Evolutionary conservation across 495 filamentous ascomycete species (phyloP), one percentile per base, ranked within the genome.

Genomic region (Lasiosphaeria hispida): DNA sequence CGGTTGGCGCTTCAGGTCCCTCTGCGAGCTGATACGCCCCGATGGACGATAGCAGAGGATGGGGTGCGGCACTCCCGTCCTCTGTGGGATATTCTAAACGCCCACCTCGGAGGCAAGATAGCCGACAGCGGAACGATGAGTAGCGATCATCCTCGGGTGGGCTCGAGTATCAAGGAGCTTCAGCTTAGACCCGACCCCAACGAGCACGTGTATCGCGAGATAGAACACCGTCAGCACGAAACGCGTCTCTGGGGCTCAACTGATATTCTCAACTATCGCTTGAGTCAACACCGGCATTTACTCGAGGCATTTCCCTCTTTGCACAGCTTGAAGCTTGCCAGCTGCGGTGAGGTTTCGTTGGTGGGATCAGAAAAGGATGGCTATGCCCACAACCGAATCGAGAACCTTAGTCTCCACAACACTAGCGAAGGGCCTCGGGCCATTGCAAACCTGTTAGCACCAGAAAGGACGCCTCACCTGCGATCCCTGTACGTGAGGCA

Each of bases 141-240:
- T 5, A 30, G 23, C 23, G 23, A 30, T 30, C 23, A 30, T 5
- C 2, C 23, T 30, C 23, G 23, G 23, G 23, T 30, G 23, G 23
- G 23, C 23, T 30, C 23, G 23, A 6, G n/a, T 19, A 10, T 49
- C 23, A 34, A 37, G 15, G n/a, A 33, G 47, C 47, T 36, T 0
- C 47, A 49, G 23, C 47, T 36, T 2, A 49, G 47, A 10, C 45
- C 47, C 33, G 47, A 49, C 47, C 47, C 47, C 10, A 36, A 49
- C 10, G 23, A 49, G 9, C 23, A 49, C n/a, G 47, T 49, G 3
- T 15, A n/a, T 10, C 23, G 19, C 10, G 17, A 49, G 33, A 49
- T 35, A 37, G 11, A 49, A 2, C 47, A 49, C 47, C 47, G 47
- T 19, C 19, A 11, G 33, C 47, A 49, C 47, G 47, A 49, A 30